phyloP scores from a whole-genome alignment of 2,329 filamentous ascomycete species.

The Chaetomiaceae sp. region DNA sequence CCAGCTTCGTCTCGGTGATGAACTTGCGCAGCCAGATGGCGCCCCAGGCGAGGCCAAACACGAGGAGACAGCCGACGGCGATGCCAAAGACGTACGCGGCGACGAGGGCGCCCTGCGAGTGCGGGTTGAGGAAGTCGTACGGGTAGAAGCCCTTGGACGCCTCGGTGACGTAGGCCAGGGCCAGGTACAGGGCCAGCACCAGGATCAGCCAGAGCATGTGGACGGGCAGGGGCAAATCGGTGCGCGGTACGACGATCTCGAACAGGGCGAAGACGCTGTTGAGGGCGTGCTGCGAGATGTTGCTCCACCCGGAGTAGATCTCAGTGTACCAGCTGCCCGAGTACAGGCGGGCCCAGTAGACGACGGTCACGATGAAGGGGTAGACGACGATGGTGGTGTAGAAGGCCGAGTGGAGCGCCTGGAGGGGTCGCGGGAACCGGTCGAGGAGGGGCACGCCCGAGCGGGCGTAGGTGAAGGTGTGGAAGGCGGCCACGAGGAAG shows the following conservation, averaged over 20 bases:
- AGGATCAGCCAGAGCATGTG: conserved; percentile 64
- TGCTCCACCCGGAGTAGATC: conserved; percentile 55
- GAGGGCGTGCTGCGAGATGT: conserved; percentile 68
- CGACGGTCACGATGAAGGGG: conserved; percentile 65
- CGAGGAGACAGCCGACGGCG: conserved; percentile 44
- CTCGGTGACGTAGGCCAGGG: conserved; percentile 67
- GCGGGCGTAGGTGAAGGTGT: conserved; percentile 63
- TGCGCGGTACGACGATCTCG: conserved; percentile 66
- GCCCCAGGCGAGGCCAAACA: conserved; percentile 49
- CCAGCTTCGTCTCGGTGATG: conserved; percentile 44
- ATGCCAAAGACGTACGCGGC: conserved; percentile 62
- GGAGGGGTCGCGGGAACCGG: conserved; percentile 55
- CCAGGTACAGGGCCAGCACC: conserved; percentile 68
- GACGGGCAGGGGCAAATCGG: conserved; percentile 55
- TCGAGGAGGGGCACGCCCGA: conserved; percentile 52
- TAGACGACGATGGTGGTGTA: conserved; percentile 60
- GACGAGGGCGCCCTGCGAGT: conserved; percentile 47
- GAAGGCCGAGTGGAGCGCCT: conserved; percentile 59
- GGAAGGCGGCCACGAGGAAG: conserved; percentile 60
- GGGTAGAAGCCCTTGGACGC: conserved; percentile 68
- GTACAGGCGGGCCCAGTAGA: conserved; percentile 65
- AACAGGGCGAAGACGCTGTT: conserved; percentile 72
- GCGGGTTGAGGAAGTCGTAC: conserved; percentile 71
- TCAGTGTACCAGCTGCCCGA: conserved; percentile 44
- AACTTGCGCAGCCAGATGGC: conserved; percentile 47